A percentile compares a stretch with the other conserved stretches of the same genome.
These are phyloP conservation scores for Bipolaris sorokiniana DNA, from an alignment of 2,329 filamentous ascomycete species.

Conservation along the genomic window DNA sequence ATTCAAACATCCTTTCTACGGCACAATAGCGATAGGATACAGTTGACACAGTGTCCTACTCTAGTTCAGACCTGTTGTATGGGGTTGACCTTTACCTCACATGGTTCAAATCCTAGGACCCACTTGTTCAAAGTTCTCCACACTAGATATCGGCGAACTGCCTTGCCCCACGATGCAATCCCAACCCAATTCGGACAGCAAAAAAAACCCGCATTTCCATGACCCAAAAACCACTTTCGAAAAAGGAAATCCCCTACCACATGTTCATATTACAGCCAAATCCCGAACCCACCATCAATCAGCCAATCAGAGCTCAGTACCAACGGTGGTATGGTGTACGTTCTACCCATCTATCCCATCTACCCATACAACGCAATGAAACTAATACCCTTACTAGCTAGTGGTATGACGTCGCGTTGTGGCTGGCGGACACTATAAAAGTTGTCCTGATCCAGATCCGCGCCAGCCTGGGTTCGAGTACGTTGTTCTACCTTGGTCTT, in stretches of 20 bases:
- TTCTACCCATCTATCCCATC: neutral
- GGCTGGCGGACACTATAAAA: slow-evolving; percentile 27
- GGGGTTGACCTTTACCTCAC: too few species aligned
- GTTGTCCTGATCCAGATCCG: slow-evolving; percentile 30
- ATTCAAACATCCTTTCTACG: neutral
- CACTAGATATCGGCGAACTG: too few species aligned
- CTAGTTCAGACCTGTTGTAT: too few species aligned
- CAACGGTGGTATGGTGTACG: slow-evolving; percentile 27
- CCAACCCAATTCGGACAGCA: too few species aligned
- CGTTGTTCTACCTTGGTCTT: slow-evolving; percentile 5
- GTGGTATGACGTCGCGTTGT: slow-evolving; percentile 43
- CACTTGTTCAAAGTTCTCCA: too few species aligned
- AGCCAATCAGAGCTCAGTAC: slow-evolving; percentile 11
- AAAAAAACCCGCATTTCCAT: too few species aligned
- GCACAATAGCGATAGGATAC: neutral
- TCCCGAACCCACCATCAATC: neutral
- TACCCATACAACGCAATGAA: neutral
- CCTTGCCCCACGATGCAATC: too few species aligned
- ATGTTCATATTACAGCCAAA: neutral
- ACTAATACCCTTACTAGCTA: slow-evolving; percentile 18
- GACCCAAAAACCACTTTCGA: too few species aligned
- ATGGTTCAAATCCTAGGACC: too few species aligned
- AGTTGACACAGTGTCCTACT: too few species aligned
- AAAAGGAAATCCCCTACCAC: too few species aligned
- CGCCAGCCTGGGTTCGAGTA: slow-evolving; percentile 40